These are phyloP conservation scores for Solanum phureja DNA, from an alignment of 257 asterid species.

Conservation along the genomic window DNA sequence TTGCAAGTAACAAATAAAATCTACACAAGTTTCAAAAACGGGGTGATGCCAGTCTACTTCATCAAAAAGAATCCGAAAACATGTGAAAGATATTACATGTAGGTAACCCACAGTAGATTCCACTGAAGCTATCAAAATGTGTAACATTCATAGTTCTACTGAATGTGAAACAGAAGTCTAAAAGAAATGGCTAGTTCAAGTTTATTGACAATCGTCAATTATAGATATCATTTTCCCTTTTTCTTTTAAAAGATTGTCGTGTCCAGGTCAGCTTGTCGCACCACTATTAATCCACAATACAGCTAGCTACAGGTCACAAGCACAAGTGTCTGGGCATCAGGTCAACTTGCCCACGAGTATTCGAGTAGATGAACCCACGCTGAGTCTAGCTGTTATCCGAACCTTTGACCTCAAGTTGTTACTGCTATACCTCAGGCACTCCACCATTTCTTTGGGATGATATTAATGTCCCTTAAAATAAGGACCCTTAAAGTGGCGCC, in stretches of 20 bases:
- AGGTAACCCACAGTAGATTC: background rate
- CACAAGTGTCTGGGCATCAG: background rate
- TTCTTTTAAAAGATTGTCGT: background rate
- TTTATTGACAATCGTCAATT: background rate
- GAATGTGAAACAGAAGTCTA: background rate
- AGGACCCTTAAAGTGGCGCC: background rate
- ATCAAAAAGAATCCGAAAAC: background rate
- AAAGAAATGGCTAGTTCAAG: background rate
- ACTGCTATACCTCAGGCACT: background rate
- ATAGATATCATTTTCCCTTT: background rate
- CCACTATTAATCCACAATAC: background rate
- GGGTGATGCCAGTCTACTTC: background rate
- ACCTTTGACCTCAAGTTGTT: background rate
- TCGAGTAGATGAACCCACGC: background rate
- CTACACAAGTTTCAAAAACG: background rate
- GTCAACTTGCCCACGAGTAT: background rate
- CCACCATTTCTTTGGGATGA: background rate
- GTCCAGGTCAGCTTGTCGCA: background rate
- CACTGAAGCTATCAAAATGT: background rate
- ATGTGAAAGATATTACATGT: background rate
- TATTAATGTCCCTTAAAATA: background rate
- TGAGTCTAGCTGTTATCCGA: background rate
- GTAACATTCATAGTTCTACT: background rate
- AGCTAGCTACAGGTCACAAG: background rate
- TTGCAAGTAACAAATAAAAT: background rate